Evolutionary conservation across 768 basidiomycete genomes (phyloP), one percentile per base, ranked within the genome.

Genomic region (Xanthoconium stramineum): DNA sequence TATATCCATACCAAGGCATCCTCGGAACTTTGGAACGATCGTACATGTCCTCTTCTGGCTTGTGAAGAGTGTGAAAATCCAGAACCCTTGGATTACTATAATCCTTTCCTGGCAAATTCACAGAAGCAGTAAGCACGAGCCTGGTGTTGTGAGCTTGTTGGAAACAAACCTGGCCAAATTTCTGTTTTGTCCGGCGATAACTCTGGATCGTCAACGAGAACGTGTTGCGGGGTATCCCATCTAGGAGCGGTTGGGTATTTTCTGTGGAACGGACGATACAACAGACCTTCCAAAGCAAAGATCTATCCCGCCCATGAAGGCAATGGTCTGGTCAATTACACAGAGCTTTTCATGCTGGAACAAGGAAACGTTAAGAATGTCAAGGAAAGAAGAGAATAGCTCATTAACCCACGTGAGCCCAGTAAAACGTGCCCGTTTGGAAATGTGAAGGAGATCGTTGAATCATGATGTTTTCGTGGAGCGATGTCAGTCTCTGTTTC

Each of bases 401-500:
- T 24, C 6, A 4, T 13, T 73, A 33, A 8, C 87, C 63, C 66
- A 96, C 94, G 74, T 98, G 97, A 29, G 96, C 95, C 97, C 97
- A 99, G 68, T 97, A 95, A 70, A 96, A 94, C 3, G 94, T 98
- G 13, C 95, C 95, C 0, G 95, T 97, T 68, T 93, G 89, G 72
- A 98, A 94, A 73, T 99, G 97, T 3, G 93, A 96, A 0, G 97
- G 97, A 6, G 96, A 98, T 28, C 97, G 85, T 68, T 99, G 97
- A 3, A 98, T 86, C 84, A 94, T 86, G 52, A 99, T 89, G 72
- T 98, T 98, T 5, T 86, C 84, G 68, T 98, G 96, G 13, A 99
- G 74, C 1, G 78, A 80, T 20, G 80, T 80, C 29, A 99, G 71
- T 30, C 82, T 81, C 62, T 91, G 89, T 66, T 99, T 99, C 30